Evolutionary conservation across 2,329 filamentous ascomycete genomes (phyloP), one percentile per base, ranked within the genome.

Genomic region (Geosmithia morbida): DNA sequence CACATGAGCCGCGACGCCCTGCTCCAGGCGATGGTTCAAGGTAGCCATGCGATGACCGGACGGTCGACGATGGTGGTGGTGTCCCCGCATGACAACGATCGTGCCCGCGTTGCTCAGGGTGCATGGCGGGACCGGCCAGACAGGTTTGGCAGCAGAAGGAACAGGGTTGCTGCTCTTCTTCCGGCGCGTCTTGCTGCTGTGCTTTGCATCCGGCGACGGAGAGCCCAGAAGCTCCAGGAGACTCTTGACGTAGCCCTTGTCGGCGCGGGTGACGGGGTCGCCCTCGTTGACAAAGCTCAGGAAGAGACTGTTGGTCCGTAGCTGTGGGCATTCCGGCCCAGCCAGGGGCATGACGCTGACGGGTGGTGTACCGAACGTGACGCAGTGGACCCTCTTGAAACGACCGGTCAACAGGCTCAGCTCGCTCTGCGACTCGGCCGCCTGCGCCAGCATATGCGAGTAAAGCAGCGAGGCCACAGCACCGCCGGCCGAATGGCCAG

Each of bases 311-410:
- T 85, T 87, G 11, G 33, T 13, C 26, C 70, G 62, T 19, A 75
- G 61, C 13, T 68, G 61, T 0, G 61, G 59, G 2, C 61, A 61
- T 4, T 70, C 55, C 0, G 83, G 80, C 53, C 77, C 83, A 26
- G 69, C 57, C 2, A 94, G 64, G 0, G 87, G 85, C 1, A 84
- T 68, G 1, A 88, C 69, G 18, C 80, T 83, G 2, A 94, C 70
- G 0, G 87, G 87, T 1, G 87, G 87, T 1, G 85, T 75, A n/a
- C 87, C 87, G 54, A 94, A 94, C 0, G 83, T 89, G 41, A 94
- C 69, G 63, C 87, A 94, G 62, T 94, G 87, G 2, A 94, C 74
- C 41, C 85, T 72, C 57, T 81, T 83, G 66, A 94, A 92, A 61
- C 72, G 81, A 2, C 71, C 72, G 0, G 83, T 80, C 4, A 94